phyloP scores from a whole-genome alignment of 140 eudicot species.

The Flaveria floridana region DNA sequence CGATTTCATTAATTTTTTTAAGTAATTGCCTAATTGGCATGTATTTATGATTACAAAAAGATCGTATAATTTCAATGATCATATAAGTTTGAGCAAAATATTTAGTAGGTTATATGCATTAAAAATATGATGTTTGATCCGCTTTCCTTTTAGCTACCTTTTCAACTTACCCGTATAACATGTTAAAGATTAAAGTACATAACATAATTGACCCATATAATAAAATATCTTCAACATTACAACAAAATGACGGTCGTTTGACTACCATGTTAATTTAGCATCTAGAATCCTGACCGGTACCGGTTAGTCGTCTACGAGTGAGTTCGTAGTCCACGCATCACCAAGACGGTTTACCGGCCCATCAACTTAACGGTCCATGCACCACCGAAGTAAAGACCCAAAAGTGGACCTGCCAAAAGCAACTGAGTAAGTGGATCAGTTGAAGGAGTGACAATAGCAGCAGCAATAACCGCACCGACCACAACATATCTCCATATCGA shows the following conservation, averaged over 20 bases:
- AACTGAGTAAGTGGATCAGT: conserved; percentile 92
- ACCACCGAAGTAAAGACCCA: conserved; percentile 94
- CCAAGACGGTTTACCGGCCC: conserved; percentile 46
- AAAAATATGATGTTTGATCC: not conserved
- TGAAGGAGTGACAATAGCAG: conserved; percentile 92
- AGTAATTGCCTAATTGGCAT: too few species aligned
- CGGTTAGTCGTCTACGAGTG: not conserved
- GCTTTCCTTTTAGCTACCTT: not conserved
- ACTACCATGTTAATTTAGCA: not conserved
- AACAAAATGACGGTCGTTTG: conserved; percentile 14
- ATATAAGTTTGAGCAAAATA: not conserved
- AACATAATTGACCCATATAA: not conserved
- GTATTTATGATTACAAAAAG: too few species aligned
- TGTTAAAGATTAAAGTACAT: not conserved
- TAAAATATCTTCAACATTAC: not conserved
- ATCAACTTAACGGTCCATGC: conserved; percentile 77
- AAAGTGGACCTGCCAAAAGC: conserved; percentile 89
- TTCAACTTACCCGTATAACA: not conserved
- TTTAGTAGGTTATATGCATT: not conserved
- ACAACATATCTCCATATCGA: conserved; percentile 98
- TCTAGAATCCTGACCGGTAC: not conserved
- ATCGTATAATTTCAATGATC: not conserved
- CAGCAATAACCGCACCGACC: conserved; percentile 88
- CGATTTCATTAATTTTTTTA: too few species aligned
- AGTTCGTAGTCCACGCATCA: not conserved